phyloP scores from a whole-genome alignment of 75 land plant species.

The Ceratopteris richardii region DNA sequence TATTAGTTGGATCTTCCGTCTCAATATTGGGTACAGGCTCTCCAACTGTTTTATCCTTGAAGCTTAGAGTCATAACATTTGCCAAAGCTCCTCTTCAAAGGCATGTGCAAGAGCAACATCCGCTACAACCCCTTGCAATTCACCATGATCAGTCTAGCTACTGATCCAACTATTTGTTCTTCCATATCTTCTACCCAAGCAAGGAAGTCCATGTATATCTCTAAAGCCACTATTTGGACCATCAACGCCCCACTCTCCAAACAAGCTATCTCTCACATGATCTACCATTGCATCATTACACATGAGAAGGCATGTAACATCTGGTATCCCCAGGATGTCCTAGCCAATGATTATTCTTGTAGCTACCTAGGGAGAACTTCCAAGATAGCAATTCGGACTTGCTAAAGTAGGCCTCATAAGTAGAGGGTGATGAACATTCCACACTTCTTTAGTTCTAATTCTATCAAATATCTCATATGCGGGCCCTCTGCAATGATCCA shows the following conservation, averaged over 20 bases:
- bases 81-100: conserved; percentile 70
- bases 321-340: conserved; percentile 49
- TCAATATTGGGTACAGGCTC: conserved; percentile 5
- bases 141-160: conserved; percentile 95
- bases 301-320: conserved; percentile 70
- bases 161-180: conserved; percentile 54
- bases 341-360: conserved; percentile 35
- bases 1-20: conserved; percentile 1
- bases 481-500: conserved; percentile 58
- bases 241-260: conserved; percentile 66
- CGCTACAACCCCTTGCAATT: conserved; percentile 72
- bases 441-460: conserved; percentile 38
- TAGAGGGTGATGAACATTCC: conserved; percentile 77
- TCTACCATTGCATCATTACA: conserved; percentile 70
- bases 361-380: conserved; percentile 49
- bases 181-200: conserved; percentile 62
- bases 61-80: conserved; percentile 34
- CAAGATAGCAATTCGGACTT: conserved; percentile 22
- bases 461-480: conserved; percentile 55
- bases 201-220: conserved; percentile 60
- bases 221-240: conserved; percentile 43
- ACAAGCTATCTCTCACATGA: conserved; percentile 38
- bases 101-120: conserved; percentile 85
- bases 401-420: conserved; percentile 46
- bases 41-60: conserved; percentile 21